Conservation (phyloP, 192 early-diverging fungal species). For the Helicostylum pulchrum region DNA sequence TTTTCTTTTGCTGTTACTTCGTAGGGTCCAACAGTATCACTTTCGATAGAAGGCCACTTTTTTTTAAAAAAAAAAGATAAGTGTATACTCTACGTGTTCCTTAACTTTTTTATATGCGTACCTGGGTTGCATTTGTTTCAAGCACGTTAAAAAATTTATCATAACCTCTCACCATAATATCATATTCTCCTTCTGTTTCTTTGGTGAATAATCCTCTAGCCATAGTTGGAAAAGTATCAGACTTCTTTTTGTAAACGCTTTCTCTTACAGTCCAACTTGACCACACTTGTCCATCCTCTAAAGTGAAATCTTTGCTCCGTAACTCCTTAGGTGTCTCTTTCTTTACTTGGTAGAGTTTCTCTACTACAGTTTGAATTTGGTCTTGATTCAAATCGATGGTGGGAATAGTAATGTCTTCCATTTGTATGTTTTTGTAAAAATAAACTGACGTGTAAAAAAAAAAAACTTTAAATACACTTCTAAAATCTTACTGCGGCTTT, state of each 20-base stretch:
- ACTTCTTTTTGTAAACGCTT: constrained; percentile 63
- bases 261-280: constrained; percentile 68
- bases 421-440: neutral
- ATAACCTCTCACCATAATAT: constrained; percentile 86
- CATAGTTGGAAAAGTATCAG: constrained; percentile 61
- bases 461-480: neutral
- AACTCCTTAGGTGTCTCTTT: constrained; percentile 13
- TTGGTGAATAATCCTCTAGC: constrained; percentile 83
- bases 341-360: neutral
- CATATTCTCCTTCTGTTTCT: constrained; percentile 28
- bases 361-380: constrained; percentile 16
- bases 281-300: constrained; percentile 12
- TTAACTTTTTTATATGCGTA: constrained; percentile 15
- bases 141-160: constrained; percentile 95
- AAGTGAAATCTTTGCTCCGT: constrained; percentile 3
- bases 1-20: constrained; percentile 95
- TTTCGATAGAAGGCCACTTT: constrained; percentile 55
- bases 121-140: constrained; percentile 58
- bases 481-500: too few species aligned
- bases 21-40: constrained; percentile 76
- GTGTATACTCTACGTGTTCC: constrained; percentile 27
- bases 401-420: constrained; percentile 8
- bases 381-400: constrained; percentile 6
- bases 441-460: neutral
- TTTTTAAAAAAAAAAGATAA: neutral